A percentile compares a stretch with the other conserved stretches of the same genome.
These are phyloP conservation scores for Metschnikowia picachoensis DNA, from an alignment of 805 yeast genomes.

Conservation along the genomic window DNA sequence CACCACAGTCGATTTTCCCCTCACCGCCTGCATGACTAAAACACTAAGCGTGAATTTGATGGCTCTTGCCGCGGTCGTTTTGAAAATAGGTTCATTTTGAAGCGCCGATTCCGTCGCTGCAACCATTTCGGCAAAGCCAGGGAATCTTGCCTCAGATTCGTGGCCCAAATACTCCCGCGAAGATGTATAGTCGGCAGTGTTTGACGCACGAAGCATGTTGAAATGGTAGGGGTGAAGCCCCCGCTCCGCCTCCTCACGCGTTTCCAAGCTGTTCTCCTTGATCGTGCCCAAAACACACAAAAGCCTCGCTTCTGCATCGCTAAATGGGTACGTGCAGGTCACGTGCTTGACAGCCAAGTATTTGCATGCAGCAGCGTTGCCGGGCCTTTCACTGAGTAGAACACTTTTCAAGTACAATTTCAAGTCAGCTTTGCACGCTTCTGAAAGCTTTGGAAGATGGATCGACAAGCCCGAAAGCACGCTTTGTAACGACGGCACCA, in stretches of 20 bases:
- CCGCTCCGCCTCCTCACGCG: constrained; percentile 70
- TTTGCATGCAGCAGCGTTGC: constrained; percentile 39
- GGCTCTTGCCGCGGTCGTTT: constrained; percentile 36
- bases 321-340: constrained; percentile 61
- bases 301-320: constrained; percentile 62
- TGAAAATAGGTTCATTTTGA: constrained; percentile 17
- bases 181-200: constrained; percentile 37
- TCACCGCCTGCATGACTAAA: constrained; percentile 61
- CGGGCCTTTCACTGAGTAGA: constrained; percentile 18
- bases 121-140: constrained; percentile 46
- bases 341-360: constrained; percentile 63
- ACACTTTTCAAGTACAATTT: constrained; percentile 33
- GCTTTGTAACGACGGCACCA: constrained; percentile 67
- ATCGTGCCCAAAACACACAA: constrained; percentile 65
- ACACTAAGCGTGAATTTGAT: constrained; percentile 53
- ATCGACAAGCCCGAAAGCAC: constrained; percentile 57
- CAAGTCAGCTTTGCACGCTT: constrained; percentile 37
- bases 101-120: constrained; percentile 20
- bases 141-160: constrained; percentile 45
- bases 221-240: constrained; percentile 88
- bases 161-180: constrained; percentile 44
- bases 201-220: constrained; percentile 45
- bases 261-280: constrained; percentile 58
- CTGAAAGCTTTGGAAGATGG: constrained; percentile 41
- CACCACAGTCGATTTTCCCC: constrained; percentile 50